These are phyloP conservation scores for Penstemon newberryi DNA, from an alignment of 257 asterid genomes.

Conservation along the genomic window DNA sequence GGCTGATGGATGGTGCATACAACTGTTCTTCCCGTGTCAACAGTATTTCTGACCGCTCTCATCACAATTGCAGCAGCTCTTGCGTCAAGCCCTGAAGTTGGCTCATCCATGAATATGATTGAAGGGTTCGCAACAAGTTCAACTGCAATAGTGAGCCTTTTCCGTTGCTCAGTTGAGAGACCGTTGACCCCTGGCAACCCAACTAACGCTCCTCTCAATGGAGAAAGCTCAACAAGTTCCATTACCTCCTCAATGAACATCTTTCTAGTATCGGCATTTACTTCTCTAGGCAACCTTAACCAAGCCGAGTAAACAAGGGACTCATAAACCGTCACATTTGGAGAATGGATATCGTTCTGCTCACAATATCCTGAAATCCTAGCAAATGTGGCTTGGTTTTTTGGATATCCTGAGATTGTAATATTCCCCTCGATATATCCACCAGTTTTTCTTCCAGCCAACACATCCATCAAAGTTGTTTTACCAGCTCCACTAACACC, in stretches of 20 bases:
- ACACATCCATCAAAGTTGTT: conserved; percentile 77
- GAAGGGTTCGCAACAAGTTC: conserved; percentile 87
- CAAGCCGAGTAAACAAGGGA: conserved; percentile 75
- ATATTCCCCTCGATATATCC: conserved; percentile 70
- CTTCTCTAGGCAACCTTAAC: conserved; percentile 61
- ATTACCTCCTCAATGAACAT: conserved; percentile 74
- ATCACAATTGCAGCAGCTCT: conserved; percentile 88
- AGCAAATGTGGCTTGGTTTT: conserved; percentile 72
- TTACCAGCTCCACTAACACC: conserved; percentile 93
- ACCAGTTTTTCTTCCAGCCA: conserved; percentile 81
- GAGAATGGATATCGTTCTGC: conserved; percentile 82
- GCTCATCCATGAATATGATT: conserved; percentile 82
- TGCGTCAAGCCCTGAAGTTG: conserved; percentile 82
- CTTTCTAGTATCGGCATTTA: conserved; percentile 48
- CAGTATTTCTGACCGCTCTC: conserved; percentile 81
- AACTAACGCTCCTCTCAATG: conserved; percentile 57
- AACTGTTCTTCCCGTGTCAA: conserved; percentile 77
- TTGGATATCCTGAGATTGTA: conserved; percentile 66
- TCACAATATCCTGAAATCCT: conserved; percentile 80
- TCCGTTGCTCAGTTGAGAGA: conserved; percentile 79
- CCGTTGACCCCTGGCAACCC: conserved; percentile 78
- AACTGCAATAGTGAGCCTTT: conserved; percentile 81
- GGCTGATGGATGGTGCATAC: conserved; percentile 91
- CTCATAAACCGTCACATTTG: conserved; percentile 68
- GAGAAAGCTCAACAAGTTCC: conserved; percentile 70